These are phyloP conservation scores for Penstemon eatonii DNA, from an alignment of 257 asterid genomes.

Conservation along the genomic window DNA sequence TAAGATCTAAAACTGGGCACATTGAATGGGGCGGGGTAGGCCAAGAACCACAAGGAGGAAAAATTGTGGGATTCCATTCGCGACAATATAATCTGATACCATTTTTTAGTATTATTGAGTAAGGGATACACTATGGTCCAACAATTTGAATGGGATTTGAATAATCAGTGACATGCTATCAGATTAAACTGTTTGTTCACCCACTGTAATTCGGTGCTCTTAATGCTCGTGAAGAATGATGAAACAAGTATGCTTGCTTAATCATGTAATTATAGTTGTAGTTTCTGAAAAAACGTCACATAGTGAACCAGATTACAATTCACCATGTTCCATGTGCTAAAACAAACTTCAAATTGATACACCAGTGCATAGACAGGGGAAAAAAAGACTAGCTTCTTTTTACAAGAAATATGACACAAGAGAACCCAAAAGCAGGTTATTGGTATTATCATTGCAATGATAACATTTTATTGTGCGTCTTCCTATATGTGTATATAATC, in stretches of 20 bases:
- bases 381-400: background rate
- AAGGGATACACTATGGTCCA: background rate
- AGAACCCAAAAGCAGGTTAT: background rate
- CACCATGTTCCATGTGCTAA: background rate
- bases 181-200: background rate
- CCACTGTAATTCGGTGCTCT: background rate
- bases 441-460: background rate
- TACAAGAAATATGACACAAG: background rate
- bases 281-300: background rate
- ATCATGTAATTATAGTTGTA: background rate
- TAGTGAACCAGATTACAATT: background rate
- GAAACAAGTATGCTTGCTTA: conserved; percentile 3
- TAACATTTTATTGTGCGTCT: background rate
- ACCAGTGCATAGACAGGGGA: background rate
- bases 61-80: background rate
- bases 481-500: conserved; percentile 5
- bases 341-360: conserved; percentile 1
- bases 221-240: background rate
- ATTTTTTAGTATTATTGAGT: background rate
- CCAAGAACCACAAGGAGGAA: background rate
- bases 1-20: background rate
- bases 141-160: background rate
- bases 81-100: conserved; percentile 11
- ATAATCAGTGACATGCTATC: background rate
- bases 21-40: background rate